phyloP scores from a whole-genome alignment of 1,284 basidiomycete genomes.

The Neonothopanus nambi region DNA sequence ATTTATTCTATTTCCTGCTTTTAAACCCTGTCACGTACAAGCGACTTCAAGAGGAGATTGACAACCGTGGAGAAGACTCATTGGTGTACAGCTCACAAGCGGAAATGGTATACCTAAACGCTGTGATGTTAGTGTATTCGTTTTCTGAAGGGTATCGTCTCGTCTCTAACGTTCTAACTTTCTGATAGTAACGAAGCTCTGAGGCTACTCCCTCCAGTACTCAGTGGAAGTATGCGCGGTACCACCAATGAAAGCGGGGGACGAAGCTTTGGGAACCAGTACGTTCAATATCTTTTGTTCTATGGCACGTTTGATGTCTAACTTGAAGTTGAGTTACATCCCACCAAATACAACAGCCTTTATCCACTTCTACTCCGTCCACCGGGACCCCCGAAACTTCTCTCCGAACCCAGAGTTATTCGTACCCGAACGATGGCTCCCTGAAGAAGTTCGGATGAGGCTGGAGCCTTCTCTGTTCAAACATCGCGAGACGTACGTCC shows the following conservation, averaged over 20 bases:
- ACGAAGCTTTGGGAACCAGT: constrained; percentile 31
- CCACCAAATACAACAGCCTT: constrained; percentile 42
- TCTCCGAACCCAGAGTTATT: constrained; percentile 37
- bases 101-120: constrained; percentile 9
- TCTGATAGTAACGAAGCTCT: constrained; percentile 40
- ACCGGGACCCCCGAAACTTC: constrained; percentile 41
- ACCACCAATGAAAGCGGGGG: constrained; percentile 26
- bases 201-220: constrained; percentile 36
- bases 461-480: constrained; percentile 33
- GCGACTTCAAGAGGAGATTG: constrained; percentile 35
- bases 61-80: background rate
- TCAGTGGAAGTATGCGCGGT: constrained; percentile 34
- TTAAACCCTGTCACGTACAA: constrained; percentile 31
- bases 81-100: background rate
- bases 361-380: constrained; percentile 37
- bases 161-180: background rate
- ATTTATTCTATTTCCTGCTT: constrained; percentile 37
- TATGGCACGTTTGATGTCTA: background rate
- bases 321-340: constrained; percentile 35
- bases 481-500: constrained; percentile 22
- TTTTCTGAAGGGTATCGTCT: no score
- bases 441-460: constrained; percentile 25
- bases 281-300: constrained; percentile 15
- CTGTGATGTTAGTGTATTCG: background rate
- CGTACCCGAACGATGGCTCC: constrained; percentile 41